A percentile compares a stretch with the other conserved stretches of the same genome.
Evolutionary conservation across 2,329 filamentous ascomycete species (phyloP).

Genomic region (Colletotrichum melonis): DNA sequence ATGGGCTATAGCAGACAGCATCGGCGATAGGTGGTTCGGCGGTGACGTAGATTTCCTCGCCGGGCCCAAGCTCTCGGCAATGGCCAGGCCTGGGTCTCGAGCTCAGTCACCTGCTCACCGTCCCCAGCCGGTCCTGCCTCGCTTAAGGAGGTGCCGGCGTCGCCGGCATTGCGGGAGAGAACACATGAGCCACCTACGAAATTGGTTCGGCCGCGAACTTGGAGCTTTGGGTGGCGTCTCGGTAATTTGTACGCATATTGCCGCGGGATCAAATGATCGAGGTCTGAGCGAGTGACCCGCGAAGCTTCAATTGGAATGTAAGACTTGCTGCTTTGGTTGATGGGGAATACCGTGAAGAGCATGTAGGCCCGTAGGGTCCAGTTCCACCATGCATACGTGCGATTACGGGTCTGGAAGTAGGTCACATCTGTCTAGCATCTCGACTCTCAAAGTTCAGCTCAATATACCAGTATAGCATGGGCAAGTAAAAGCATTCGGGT

Average conservation of each 20-base stretch:
- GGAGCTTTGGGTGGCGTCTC: not conserved
- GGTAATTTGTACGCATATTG: not conserved
- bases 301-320: too few relatives aligned
- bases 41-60: not conserved
- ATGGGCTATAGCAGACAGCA: not conserved
- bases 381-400: too few relatives aligned
- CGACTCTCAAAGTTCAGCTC: too few relatives aligned
- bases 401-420: too few relatives aligned
- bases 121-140: not conserved
- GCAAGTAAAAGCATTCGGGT: too few relatives aligned
- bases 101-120: slow-evolving; percentile 14
- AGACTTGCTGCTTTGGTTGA: too few relatives aligned
- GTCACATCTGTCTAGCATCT: too few relatives aligned
- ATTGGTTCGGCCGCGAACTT: slow-evolving; percentile 3
- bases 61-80: slow-evolving; percentile 13
- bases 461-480: too few relatives aligned
- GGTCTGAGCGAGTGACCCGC: not conserved
- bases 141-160: slow-evolving; percentile 15
- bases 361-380: too few relatives aligned
- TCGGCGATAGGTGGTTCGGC: not conserved
- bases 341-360: too few relatives aligned
- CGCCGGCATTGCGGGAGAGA: slow-evolving; percentile 17
- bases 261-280: not conserved
- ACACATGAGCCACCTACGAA: slow-evolving; percentile 1
- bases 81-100: slow-evolving; percentile 1